phyloP scores from a whole-genome alignment of 2,329 filamentous ascomycete genomes.

The Cytospora piceicola region DNA sequence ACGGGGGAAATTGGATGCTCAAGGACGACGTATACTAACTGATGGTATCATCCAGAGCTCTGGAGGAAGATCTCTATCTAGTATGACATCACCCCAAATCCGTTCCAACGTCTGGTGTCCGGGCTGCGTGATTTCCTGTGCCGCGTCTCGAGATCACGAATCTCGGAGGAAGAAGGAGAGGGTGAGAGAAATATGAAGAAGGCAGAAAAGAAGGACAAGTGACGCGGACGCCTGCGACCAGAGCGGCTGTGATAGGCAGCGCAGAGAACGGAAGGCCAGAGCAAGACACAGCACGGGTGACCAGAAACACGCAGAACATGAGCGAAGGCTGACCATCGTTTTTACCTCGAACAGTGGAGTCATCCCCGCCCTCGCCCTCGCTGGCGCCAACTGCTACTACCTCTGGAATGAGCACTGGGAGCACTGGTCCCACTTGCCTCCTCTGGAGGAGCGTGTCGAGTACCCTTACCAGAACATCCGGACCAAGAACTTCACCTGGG shows the following conservation, averaged over 20 bases:
- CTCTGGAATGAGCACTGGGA: constrained; percentile 98
- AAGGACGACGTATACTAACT: constrained; percentile 39
- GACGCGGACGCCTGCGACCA: background rate
- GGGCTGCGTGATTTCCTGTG: constrained; percentile 1
- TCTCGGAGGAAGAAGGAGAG: background rate
- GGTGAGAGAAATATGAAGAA: background rate
- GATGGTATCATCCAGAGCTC: constrained; percentile 63
- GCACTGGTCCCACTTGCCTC: constrained; percentile 84
- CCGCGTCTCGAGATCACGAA: background rate
- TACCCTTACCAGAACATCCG: constrained; percentile 99
- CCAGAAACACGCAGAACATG: background rate
- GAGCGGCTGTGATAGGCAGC: background rate
- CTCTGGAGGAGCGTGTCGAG: constrained; percentile 87
- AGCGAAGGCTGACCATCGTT: constrained; percentile 14
- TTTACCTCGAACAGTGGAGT: constrained; percentile 61
- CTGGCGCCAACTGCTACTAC: constrained; percentile 80
- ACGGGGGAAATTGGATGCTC: background rate
- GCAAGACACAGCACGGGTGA: background rate
- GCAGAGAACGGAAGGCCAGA: background rate
- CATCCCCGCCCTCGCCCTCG: constrained; percentile 72
- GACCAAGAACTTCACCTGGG: constrained; percentile 93
- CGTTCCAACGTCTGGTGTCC: background rate
- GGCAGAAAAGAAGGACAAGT: background rate
- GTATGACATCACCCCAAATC: constrained; percentile 61
- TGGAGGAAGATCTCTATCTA: constrained; percentile 97